A percentile compares a stretch with the other conserved stretches of the same genome.
Conservation (phyloP, 2,329 filamentous ascomycete genomes). For the Xylaria sp. region DNA sequence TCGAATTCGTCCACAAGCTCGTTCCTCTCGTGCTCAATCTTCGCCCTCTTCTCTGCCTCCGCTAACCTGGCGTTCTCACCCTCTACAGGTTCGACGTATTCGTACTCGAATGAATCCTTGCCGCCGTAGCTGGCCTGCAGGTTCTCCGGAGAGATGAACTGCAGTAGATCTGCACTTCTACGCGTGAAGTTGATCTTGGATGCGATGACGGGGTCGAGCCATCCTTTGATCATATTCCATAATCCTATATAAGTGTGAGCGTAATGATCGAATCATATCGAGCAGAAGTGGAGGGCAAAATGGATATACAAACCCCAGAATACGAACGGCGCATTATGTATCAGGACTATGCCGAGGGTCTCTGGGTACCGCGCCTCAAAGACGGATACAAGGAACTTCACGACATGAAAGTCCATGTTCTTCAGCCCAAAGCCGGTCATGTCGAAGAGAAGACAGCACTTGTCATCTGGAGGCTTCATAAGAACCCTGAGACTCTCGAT, state of each 20-base stretch:
- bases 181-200: constrained; percentile 30
- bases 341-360: constrained; percentile 24
- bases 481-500: constrained; percentile 23
- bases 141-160: constrained; percentile 20
- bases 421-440: constrained; percentile 25
- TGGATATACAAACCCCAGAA: constrained; percentile 31
- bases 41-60: constrained; percentile 7
- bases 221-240: constrained; percentile 27
- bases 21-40: constrained; percentile 18
- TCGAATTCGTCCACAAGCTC: constrained; percentile 22
- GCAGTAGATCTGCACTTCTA: constrained; percentile 20
- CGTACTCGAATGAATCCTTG: constrained; percentile 26
- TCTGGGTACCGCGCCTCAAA: constrained; percentile 30
- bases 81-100: constrained; percentile 23
- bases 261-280: too few relatives aligned
- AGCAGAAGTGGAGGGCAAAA: too few relatives aligned
- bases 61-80: constrained; percentile 21
- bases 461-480: background rate
- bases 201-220: constrained; percentile 28
- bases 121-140: constrained; percentile 22
- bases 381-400: constrained; percentile 24
- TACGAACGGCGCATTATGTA: constrained; percentile 30
- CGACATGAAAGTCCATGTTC: constrained; percentile 28
- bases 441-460: constrained; percentile 27
- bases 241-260: constrained; percentile 11